These are phyloP conservation scores for Fusarium nelsonii DNA, from an alignment of 2,329 filamentous ascomycete genomes.

Conservation along the genomic window DNA sequence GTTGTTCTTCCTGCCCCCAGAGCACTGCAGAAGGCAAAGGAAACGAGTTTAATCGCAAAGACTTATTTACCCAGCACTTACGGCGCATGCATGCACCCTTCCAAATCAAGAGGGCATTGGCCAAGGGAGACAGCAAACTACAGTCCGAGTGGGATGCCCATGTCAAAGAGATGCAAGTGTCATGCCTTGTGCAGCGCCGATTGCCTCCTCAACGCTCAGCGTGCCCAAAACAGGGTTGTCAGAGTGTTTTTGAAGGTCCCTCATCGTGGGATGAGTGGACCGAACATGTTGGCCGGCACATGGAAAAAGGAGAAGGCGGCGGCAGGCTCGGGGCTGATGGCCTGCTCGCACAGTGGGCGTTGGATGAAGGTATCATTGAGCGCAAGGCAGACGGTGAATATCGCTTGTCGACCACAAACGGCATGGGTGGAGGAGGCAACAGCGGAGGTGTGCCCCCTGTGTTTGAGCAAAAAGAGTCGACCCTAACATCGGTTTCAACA, in stretches of 20 bases:
- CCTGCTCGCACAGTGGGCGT: conserved; percentile 70
- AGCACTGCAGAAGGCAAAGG: conserved; percentile 67
- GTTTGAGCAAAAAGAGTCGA: conserved; percentile 48
- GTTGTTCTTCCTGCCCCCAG: conserved; percentile 71
- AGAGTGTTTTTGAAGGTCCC: conserved; percentile 75
- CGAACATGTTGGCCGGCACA: conserved; percentile 90
- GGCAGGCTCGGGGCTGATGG: conserved; percentile 68
- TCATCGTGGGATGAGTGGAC: conserved; percentile 91
- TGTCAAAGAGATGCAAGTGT: conserved; percentile 76
- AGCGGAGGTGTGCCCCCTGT: conserved; percentile 31
- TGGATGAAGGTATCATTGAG: conserved; percentile 74
- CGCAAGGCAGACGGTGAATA: conserved; percentile 68
- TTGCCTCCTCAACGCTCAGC: conserved; percentile 77
- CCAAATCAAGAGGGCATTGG: conserved; percentile 69
- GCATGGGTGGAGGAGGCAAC: conserved; percentile 35
- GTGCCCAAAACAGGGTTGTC: conserved; percentile 79
- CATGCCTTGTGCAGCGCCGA: conserved; percentile 79
- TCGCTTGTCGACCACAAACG: conserved; percentile 57
- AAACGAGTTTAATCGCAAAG: conserved; percentile 90
- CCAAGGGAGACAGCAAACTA: conserved; percentile 69
- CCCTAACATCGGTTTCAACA: conserved; percentile 33
- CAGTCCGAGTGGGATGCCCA: conserved; percentile 73
- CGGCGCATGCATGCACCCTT: conserved; percentile 90
- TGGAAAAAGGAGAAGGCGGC: conserved; percentile 78
- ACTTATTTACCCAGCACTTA: conserved; percentile 94